Conservation (phyloP, 495 filamentous ascomycete species). For the Xylaria scruposa region DNA sequence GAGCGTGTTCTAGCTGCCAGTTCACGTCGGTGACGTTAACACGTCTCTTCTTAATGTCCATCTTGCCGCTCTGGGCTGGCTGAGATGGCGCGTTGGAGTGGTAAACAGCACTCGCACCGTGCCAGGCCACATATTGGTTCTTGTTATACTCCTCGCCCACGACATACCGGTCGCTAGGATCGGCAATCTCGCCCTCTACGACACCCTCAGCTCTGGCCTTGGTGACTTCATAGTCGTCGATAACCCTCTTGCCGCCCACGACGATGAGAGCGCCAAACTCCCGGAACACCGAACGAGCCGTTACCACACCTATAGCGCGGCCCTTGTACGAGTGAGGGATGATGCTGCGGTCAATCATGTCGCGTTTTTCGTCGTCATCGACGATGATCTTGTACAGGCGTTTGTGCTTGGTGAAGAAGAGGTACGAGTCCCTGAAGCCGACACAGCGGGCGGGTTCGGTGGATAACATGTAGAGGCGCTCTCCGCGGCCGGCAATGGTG, state of each 20-base stretch:
- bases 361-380: conserved; percentile 88
- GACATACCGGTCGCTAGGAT: conserved; percentile 78
- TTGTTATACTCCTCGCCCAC: conserved; percentile 83
- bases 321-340: conserved; percentile 99
- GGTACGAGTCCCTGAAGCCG: conserved; percentile 94
- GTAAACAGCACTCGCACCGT: conserved; percentile 93
- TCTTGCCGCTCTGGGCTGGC: conserved; percentile 77
- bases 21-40: conserved; percentile 94
- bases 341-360: conserved; percentile 90
- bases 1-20: conserved; percentile 95
- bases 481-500: conserved; percentile 80
- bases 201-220: conserved; percentile 79
- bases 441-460: conserved; percentile 96
- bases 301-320: conserved; percentile 95
- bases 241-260: conserved; percentile 82
- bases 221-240: conserved; percentile 88
- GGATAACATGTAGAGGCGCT: conserved; percentile 94
- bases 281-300: conserved; percentile 93
- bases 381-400: conserved; percentile 95
- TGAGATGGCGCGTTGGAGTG: conserved; percentile 81
- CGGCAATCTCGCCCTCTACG: conserved; percentile 88
- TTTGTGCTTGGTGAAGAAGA: conserved; percentile 98
- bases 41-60: conserved; percentile 75
- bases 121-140: conserved; percentile 98
- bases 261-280: conserved; percentile 96